Base-by-base conservation (phyloP, 768 basidiomycete species). In the Thelephora aurantiotincta region DNA sequence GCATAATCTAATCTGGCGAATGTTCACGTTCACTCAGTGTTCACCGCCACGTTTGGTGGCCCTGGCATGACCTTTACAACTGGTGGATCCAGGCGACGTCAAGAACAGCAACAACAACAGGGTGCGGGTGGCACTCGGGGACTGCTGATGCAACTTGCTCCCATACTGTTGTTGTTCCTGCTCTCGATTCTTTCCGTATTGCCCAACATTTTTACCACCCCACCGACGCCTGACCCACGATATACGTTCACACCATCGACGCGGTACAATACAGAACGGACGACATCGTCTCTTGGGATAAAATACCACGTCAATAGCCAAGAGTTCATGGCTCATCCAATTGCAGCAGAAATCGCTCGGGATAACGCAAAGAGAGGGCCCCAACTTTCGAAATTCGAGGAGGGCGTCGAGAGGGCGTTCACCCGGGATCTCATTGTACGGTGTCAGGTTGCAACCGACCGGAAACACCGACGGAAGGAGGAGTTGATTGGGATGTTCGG, bases 401-500 rank as follows among this genome's bases (percentile, higher is more conserved):
- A 69, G 43, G 72, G 62, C 2, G 72, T 98, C 20, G 94, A 98
- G 56, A 71, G 73, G 47, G 65, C 68, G 46, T 96, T 83, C 61
- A 81, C 81, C 1, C 74, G 78, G 51, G 73, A 75, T 46, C 65
- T 91, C 48, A 84, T 80, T 54, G 59, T 68, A 30, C 70, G 78
- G 55, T 98, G 94, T 62, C 78, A 82, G 54, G 68, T 71, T 5
- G 82, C 78, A 37, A 50, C 77, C 44, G 80, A 89, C 54, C 60
- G 68, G 49, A 82, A 80, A 59, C 73, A 84, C 57, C 78, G 80
- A 51, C 65, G 70, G 51, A 81, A 82, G 58, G 82, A 92, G 46
- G 71, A 74, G 7, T 82, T 90, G 56, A 63, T 86, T 35, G 94
- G 94, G 4, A 63, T 96, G 51, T 92, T 97, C 61, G 94, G 93